Base-by-base conservation (phyloP, 352 stramenopile genomes). In the Phytophthora parvispora region DNA sequence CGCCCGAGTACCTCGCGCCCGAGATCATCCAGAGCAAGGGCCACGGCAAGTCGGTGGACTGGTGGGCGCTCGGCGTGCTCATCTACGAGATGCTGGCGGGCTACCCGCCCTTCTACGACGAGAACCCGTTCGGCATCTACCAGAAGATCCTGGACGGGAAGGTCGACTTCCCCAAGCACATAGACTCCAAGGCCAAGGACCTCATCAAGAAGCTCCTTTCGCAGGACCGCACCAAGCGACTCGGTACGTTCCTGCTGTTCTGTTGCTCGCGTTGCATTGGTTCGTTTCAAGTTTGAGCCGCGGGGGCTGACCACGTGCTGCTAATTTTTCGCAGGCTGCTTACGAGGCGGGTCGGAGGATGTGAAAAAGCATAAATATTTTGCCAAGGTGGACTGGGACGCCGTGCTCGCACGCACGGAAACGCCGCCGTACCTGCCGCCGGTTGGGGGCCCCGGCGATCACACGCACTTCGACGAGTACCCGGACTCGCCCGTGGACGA, bases 301-400 rank as follows among this genome's bases (percentile, higher is more conserved):
- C 51, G 29, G 57, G 32, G 32, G 52, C 52, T 65, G 15, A 59
- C 25, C 6, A 32, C 48, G 32, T 55, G 15, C 27, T 36, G 9
- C 52, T 70, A 7, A 66, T 28, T 52, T 60, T 34, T 59, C 18
- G n/a, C 69, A 92, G 86, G 94, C 13, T 98, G 94, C 75, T 86
- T 98, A 81, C 91, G 94, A 74, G 89, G 87, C 28, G 94, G 91
- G 18, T 94, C 91, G 5, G 85, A 95, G 25, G 90, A 95, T 60
- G 88, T 98, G 42, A 97, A 97, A 74, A 94, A 97, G 69, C 92
- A 98, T 86, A 98, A 98, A 81, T 98, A 97, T 84, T 97, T 98
- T 60, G 68, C 69, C 13, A 94, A 88, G 59, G 80, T 97, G 40
- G 84, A 97, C 69, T 98, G 88, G 87, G 83, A 97, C 62, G 69